phyloP scores from a whole-genome alignment of 2,329 filamentous ascomycete genomes.

The Diaporthe humulicola region DNA sequence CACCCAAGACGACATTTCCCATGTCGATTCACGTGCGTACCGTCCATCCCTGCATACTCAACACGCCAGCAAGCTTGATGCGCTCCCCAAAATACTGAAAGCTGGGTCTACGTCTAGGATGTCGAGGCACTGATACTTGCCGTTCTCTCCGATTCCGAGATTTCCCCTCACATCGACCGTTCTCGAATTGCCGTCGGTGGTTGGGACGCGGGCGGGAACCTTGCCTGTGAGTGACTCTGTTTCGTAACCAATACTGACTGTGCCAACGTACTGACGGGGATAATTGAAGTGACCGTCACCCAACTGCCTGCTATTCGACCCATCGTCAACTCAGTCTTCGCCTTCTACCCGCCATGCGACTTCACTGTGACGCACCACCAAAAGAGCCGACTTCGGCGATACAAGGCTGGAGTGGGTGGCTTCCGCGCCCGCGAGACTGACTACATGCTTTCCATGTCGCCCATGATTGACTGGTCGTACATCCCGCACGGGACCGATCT shows the following conservation, averaged over 20 bases:
- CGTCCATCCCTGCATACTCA: no score
- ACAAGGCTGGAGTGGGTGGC: constrained; percentile 32
- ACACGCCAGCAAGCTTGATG: background rate
- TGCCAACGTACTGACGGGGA: background rate
- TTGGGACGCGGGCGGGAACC: constrained; percentile 31
- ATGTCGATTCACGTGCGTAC: constrained; percentile 27
- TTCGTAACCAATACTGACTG: background rate
- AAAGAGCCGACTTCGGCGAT: constrained; percentile 27
- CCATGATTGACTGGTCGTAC: constrained; percentile 35
- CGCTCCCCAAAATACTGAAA: background rate
- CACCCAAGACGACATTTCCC: constrained; percentile 31
- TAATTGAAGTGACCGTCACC: background rate
- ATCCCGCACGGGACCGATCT: constrained; percentile 31
- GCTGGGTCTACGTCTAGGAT: background rate
- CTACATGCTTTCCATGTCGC: constrained; percentile 34
- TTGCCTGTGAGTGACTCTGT: background rate
- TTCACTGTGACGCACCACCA: constrained; percentile 30
- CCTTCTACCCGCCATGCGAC: constrained; percentile 32
- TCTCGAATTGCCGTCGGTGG: constrained; percentile 23
- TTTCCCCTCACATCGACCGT: constrained; percentile 29
- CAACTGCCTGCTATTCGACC: constrained; percentile 29
- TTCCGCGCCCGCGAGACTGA: constrained; percentile 35
- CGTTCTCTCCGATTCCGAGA: constrained; percentile 20
- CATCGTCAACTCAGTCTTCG: constrained; percentile 34
- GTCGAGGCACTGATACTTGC: constrained; percentile 27